phyloP scores from a whole-genome alignment of 306 rosid species.

The Cajanus cajan region DNA sequence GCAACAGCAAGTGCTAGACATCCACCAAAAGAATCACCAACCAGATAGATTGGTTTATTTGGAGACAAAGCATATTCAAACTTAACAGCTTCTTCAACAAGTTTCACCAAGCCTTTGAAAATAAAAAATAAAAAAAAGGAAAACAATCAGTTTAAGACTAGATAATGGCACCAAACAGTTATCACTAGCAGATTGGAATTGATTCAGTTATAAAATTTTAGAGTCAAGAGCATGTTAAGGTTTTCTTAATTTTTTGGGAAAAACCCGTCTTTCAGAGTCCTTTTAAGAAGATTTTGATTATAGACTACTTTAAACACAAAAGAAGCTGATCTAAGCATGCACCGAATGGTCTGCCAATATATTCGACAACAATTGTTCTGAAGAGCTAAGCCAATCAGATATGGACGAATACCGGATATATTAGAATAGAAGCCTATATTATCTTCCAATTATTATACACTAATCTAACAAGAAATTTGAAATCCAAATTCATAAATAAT shows the following conservation, averaged over 20 bases:
- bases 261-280: neutral
- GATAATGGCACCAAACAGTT: neutral
- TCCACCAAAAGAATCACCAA: constrained; percentile 97
- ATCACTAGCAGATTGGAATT: neutral
- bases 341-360: neutral
- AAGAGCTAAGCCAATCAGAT: neutral
- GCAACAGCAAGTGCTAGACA: constrained; percentile 94
- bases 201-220: neutral
- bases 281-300: neutral
- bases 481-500: constrained; percentile 11
- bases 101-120: constrained; percentile 74
- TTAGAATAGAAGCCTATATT: neutral
- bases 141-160: constrained; percentile 7
- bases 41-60: constrained; percentile 85
- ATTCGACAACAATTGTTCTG: neutral
- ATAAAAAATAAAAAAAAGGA: neutral
- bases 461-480: neutral
- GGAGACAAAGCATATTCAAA: constrained; percentile 68
- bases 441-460: neutral
- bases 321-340: neutral
- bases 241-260: neutral
- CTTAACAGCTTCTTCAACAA: constrained; percentile 76
- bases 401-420: neutral
- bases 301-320: neutral
- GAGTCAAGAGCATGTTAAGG: neutral